Evolutionary conservation across 495 filamentous ascomycete genomes (phyloP), one percentile per base, ranked within the genome.

Genomic region (Pyrenula massariospora): DNA sequence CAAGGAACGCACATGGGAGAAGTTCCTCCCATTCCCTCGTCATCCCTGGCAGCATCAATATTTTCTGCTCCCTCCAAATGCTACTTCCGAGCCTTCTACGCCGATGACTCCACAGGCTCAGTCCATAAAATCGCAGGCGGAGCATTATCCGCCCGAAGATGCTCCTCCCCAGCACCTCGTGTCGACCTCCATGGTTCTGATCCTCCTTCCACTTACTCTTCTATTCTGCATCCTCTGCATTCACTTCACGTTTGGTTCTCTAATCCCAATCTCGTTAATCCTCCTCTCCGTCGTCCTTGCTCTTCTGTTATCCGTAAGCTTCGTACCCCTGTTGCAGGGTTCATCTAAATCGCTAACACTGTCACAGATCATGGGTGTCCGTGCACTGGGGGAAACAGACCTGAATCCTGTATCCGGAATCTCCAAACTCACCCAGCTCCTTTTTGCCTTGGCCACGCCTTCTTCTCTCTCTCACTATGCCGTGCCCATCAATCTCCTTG

Each of bases 321-420:
- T 15, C 31, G 31, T 8, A 42, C 31, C 31, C 31, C 15, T 15
- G 8, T 42, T 42, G 31, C 31, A 68, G 75, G 42, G 75, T 76
- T 8, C 51, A 74, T 76, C 11, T 70, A 73, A 64, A 66, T 89
- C 76, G 3, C 71, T 83, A 19, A 89, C 96, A 23, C 64, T 92
- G 36, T 83, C 96, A 22, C 90, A 87, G 53, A 83, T 97, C 58
- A 96, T 97, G 91, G 94, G 94, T 52, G 93, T 98, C 54, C 79
- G 93, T 21, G 93, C 93, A 0, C 76, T 96, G 0, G 92, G 93
- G 42, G 92, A 98, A 73, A 98, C 93, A 10, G 93, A 98, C 65
- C 78, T 98, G 23, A 98, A 97, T 67, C 93, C 93, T 10, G 93
- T 97, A 20, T 95, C 89, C 21, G 93, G 93, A 52, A 98, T 98